Base-by-base conservation (phyloP, 2,329 filamentous ascomycete species). In the Nemania sp. region DNA sequence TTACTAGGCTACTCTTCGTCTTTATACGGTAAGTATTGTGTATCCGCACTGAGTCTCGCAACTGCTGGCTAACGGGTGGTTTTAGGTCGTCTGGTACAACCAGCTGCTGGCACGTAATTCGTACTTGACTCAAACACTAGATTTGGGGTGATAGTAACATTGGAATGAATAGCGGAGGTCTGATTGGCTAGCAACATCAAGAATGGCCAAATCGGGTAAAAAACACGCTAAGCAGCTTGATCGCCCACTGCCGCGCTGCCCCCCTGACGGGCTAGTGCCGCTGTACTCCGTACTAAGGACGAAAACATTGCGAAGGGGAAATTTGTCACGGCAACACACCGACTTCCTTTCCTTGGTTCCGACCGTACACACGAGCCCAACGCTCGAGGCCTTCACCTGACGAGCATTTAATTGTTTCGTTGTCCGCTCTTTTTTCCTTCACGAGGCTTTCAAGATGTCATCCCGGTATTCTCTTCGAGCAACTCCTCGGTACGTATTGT, bases 401-500 rank as follows among this genome's bases (percentile, higher is more conserved):
- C 57, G 62, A 61, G 63, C 59, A 66, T 61, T 63, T 44, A 57
- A 23, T 64, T 56, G 61, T 60, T 52, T 56, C 54, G 61, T 64
- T 56, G 59, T 65, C 60, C 63, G 49, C 46, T 66, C 64, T 50
- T 51, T 30, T 30, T 7, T 23, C 14, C 22, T 37, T 11, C 7
- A 39, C 33, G 46, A 54, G 34, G 26, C 23, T 37, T 44, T 37
- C 51, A 41, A 56, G 26, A 61, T 61, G 59, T 58, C 59, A n/a
- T 56, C 59, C 9, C 33, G 59, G 26, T 61, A 61, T 26, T 61
- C 59, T 44, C 54, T 61, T 36, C 57, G 59, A 54, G 54, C 59
- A 46, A 61, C 57, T 24, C 59, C 59, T 60, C 54, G 59, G 59
- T 61, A 58, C 8, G 57, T 60, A 43, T 36, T 47, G 8, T 20